phyloP scores from a whole-genome alignment of 306 rosid genomes.

The Lotus japonicus region DNA sequence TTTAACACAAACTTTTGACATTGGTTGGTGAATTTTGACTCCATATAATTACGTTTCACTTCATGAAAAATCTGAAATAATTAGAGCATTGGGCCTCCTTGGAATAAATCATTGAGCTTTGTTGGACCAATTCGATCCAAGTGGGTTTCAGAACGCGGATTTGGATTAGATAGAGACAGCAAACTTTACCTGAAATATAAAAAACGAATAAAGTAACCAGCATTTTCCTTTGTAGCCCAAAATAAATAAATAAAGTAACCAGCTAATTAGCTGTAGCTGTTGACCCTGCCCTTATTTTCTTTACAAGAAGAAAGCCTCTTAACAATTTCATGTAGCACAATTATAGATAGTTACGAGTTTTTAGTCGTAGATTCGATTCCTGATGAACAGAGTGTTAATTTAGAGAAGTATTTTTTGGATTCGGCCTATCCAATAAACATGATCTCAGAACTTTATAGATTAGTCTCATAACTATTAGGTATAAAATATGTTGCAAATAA shows the following conservation, averaged over 20 bases:
- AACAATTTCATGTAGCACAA: no score
- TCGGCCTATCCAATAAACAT: no score
- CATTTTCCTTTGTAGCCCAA: no score
- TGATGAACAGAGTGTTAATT: no score
- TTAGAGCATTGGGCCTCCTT: neutral
- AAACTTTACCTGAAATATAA: neutral
- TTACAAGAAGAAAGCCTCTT: neutral
- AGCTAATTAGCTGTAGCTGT: neutral
- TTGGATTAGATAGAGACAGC: slow-evolving; percentile 21
- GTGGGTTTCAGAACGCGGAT: neutral
- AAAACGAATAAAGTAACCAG: neutral
- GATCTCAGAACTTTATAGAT: no score
- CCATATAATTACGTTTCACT: neutral
- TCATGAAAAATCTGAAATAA: neutral
- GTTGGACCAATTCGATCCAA: neutral
- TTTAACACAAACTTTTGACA: neutral
- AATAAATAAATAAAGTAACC: neutral
- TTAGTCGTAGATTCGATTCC: no score
- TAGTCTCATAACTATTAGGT: no score
- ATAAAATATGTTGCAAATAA: no score
- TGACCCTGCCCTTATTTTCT: slow-evolving; percentile 9
- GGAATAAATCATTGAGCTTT: neutral
- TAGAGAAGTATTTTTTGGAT: no score
- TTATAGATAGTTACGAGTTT: no score
- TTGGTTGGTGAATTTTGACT: neutral